These are phyloP conservation scores for Wickerhamomyces alni DNA, from an alignment of 805 yeast genomes.

Conservation along the genomic window DNA sequence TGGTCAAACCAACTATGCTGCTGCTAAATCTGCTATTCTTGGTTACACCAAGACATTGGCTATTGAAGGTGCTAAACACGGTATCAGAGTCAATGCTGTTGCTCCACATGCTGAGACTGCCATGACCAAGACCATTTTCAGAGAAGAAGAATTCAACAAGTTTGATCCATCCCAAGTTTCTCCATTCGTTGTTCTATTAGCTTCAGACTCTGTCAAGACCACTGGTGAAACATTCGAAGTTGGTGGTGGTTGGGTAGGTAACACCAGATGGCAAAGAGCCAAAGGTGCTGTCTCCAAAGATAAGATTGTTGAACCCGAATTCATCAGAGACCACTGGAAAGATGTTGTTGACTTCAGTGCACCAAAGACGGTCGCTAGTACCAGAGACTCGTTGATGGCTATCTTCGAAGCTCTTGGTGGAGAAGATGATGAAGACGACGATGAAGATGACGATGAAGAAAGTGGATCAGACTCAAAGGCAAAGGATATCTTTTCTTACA, in stretches of 20 bases:
- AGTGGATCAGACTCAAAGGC: conserved; percentile 34
- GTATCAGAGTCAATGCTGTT: conserved; percentile 72
- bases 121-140: conserved; percentile 87
- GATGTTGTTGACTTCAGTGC: conserved; percentile 60
- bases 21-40: conserved; percentile 86
- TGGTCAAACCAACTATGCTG: conserved; percentile 94
- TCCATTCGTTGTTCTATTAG: conserved; percentile 75
- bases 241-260: conserved; percentile 96
- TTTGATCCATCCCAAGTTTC: conserved; percentile 88
- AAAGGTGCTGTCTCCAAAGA: conserved; percentile 66
- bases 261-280: conserved; percentile 92
- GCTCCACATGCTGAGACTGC: conserved; percentile 99
- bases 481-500: conserved; percentile 45
- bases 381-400: conserved; percentile 76
- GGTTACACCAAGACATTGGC: conserved; percentile 86
- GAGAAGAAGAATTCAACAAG: conserved; percentile 71
- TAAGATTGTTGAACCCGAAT: conserved; percentile 51
- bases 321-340: conserved; percentile 59
- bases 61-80: conserved; percentile 77
- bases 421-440: conserved; percentile 30
- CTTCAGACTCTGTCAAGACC: conserved; percentile 63
- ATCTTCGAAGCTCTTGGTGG: conserved; percentile 58
- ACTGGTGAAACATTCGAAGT: conserved; percentile 84
- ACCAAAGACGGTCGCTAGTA: conserved; percentile 46
- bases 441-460: conserved; percentile 34